Evolutionary conservation across 768 basidiomycete species (phyloP).

Genomic region (Termitomyces sp.): DNA sequence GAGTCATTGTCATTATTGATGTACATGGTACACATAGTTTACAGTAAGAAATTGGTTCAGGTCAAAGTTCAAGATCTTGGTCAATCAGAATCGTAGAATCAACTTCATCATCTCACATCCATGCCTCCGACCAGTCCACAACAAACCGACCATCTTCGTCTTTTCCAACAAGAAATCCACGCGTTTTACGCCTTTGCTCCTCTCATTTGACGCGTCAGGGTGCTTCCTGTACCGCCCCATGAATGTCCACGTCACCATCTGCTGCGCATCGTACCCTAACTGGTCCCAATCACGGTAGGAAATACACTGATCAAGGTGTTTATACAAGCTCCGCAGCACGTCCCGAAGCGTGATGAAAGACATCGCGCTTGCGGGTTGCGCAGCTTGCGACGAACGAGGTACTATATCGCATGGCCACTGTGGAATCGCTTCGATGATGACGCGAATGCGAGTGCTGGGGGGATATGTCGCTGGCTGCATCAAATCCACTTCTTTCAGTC

Average conservation of each 20-base stretch:
- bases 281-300: constrained; percentile 31
- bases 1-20: neutral
- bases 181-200: constrained; percentile 49
- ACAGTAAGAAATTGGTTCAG: too few relatives aligned
- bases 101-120: constrained; percentile 31
- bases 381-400: constrained; percentile 21
- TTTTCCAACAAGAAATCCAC: constrained; percentile 52
- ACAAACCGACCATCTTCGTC: constrained; percentile 44
- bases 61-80: neutral
- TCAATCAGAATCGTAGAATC: neutral
- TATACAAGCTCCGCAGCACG: constrained; percentile 46
- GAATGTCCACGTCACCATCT: constrained; percentile 29
- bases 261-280: constrained; percentile 23
- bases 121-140: constrained; percentile 28
- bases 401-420: constrained; percentile 56
- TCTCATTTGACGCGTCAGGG: constrained; percentile 21
- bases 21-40: neutral
- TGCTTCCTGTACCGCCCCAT: constrained; percentile 26
- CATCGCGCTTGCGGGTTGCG: constrained; percentile 33
- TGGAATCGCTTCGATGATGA: constrained; percentile 49
- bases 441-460: constrained; percentile 41
- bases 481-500: constrained; percentile 6
- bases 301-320: constrained; percentile 37
- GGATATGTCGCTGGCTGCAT: constrained; percentile 56
- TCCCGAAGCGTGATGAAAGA: constrained; percentile 52